Conservation (phyloP, 306 rosid genomes). For the Pyrus bretschneideri region DNA sequence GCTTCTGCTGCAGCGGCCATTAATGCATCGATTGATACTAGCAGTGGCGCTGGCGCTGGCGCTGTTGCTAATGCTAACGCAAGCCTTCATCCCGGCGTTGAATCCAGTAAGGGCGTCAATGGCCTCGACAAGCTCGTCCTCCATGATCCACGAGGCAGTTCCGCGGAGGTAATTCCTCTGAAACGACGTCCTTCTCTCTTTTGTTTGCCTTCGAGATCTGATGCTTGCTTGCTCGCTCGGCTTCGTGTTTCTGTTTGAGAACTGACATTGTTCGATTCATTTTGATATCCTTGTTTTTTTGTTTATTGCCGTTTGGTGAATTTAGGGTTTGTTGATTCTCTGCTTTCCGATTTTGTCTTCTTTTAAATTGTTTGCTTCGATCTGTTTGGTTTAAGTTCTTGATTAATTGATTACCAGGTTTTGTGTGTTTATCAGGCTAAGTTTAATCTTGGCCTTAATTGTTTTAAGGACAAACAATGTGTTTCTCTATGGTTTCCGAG, state of each 20-base stretch:
- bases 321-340: background rate
- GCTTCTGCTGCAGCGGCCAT: background rate
- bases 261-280: background rate
- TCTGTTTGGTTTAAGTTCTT: background rate
- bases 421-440: background rate
- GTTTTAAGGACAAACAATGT: background rate
- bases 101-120: slow-evolving; percentile 54
- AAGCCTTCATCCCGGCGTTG: slow-evolving; percentile 15
- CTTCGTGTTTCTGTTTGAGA: background rate
- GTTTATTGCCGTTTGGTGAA: background rate
- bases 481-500: background rate
- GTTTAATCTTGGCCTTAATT: background rate
- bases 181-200: slow-evolving; percentile 37
- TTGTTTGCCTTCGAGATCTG: background rate
- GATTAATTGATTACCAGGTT: background rate
- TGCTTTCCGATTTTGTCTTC: background rate
- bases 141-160: slow-evolving; percentile 37
- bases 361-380: background rate
- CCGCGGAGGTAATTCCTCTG: slow-evolving; percentile 27
- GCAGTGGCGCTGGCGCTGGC: background rate
- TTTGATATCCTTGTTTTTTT: background rate
- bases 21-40: background rate
- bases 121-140: slow-evolving; percentile 47
- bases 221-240: background rate
- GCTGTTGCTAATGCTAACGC: background rate